Evolutionary conservation across 345 rosid species (phyloP), one percentile per base, ranked within the genome.

Genomic region (Kandelia obovata): DNA sequence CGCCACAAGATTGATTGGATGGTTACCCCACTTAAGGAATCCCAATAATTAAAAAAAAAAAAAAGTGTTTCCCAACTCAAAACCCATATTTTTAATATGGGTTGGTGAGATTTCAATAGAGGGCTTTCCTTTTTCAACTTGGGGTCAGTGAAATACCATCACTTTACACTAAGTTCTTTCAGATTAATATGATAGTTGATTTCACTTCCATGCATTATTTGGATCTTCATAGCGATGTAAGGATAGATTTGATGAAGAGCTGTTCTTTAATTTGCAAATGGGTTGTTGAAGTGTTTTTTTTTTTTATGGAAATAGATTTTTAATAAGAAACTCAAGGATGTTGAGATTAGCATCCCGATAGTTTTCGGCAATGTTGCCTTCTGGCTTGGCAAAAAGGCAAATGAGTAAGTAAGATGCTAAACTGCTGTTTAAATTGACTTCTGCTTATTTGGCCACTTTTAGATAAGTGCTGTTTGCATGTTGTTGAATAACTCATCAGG

Each of bases 331-430:
- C 87, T 85, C 69, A 88, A 83, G 79, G 96, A 90, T 68, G 79
- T 82, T 15, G 92, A 90, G 75, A 75, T 90, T 75, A 83, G 89
- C 71, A 75, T 88, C 74, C 96, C 96, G 17, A 78, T 90, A 66
- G 92, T 90, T 62, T 87, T 83, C 19, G 92, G 96, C 25, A 88
- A 88, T 31, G 66, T 86, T 55, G 89, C 92, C 31, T 88, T 85
- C 62, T 90, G 96, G 92, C 92, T 90, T 63, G 92, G 92, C 34
- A 88, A 90, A 80, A 88, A 85, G 83, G 92, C 96, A 58, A 88
- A 86, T 62, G 96, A 90, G 92, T 90, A 81, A 81, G 88, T 82
- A 35, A 61, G 31, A 16, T 75, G 59, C 60, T 68, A 15, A 62
- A 13, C 16, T 43, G 49, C 21, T 43, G 52, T 70, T 32, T 61